phyloP scores from a whole-genome alignment of 2,329 filamentous ascomycete genomes.

The Phoma sp. region DNA sequence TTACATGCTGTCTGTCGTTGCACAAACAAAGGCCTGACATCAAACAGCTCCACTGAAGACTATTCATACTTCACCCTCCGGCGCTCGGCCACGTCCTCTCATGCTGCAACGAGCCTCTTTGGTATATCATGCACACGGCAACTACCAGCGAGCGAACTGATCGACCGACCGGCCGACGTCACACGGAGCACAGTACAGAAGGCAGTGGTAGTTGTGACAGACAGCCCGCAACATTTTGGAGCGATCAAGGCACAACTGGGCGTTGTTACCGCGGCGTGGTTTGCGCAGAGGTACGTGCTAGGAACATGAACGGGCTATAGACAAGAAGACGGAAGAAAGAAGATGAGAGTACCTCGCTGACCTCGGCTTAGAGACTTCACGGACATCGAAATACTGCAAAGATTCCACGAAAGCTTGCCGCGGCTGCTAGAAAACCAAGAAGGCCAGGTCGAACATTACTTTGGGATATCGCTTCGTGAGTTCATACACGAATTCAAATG shows the following conservation, averaged over 20 bases:
- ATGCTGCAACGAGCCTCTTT: conserved; percentile 82
- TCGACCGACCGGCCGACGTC: conserved; percentile 83
- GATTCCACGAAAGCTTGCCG: conserved; percentile 87
- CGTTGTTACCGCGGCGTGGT: conserved; percentile 94
- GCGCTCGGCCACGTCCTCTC: conserved; percentile 55
- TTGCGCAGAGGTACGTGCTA: conserved; percentile 73
- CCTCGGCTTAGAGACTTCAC: conserved; percentile 71
- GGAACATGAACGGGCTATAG: neutral
- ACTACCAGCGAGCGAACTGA: conserved; percentile 78
- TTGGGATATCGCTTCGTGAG: conserved; percentile 83
- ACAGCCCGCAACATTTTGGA: conserved; percentile 88
- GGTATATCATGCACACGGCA: conserved; percentile 96
- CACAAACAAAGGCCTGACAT: conserved; percentile 12
- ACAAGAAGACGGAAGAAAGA: neutral
- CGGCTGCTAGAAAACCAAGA: conserved; percentile 67
- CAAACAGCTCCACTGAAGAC: conserved; percentile 80
- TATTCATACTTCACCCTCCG: conserved; percentile 98
- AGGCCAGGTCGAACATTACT: conserved; percentile 81
- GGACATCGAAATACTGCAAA: conserved; percentile 85
- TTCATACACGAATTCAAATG: conserved; percentile 93
- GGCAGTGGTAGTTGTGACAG: conserved; percentile 92
- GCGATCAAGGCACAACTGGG: conserved; percentile 88
- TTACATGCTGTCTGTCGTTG: conserved; percentile 3
- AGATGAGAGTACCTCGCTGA: conserved; percentile 17
- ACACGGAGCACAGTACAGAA: conserved; percentile 98